A percentile compares a stretch with the other conserved stretches of the same genome.
Conservation (phyloP, 208 protist species). For the Wallacemonas sp. region DNA sequence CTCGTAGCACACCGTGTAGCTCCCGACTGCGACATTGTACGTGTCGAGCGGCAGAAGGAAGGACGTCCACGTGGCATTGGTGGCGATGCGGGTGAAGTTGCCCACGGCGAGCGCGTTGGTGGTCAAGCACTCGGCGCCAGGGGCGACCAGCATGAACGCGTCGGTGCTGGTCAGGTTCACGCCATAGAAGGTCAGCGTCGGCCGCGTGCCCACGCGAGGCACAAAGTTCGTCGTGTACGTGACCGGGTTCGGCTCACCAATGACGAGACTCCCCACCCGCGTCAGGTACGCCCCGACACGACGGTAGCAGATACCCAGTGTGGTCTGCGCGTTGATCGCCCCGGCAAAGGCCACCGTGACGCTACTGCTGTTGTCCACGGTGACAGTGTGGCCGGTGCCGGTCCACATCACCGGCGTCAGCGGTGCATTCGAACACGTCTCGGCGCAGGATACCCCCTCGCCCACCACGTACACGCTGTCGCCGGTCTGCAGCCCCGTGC, state of each 20-base stretch:
- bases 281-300: conserved; percentile 54
- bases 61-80: conserved; percentile 24
- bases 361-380: conserved; percentile 43
- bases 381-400: conserved; percentile 38
- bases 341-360: conserved; percentile 46
- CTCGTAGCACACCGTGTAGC: conserved; percentile 83
- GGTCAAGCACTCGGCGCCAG: conserved; percentile 43
- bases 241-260: conserved; percentile 69
- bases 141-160: conserved; percentile 59
- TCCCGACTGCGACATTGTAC: conserved; percentile 24
- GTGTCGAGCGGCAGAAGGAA: conserved; percentile 56
- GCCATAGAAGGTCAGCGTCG: conserved; percentile 76
- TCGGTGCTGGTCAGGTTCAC: conserved; percentile 50
- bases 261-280: conserved; percentile 45
- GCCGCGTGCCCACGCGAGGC: conserved; percentile 77
- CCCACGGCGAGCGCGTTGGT: conserved; percentile 53
- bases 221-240: conserved; percentile 72
- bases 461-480: conserved; percentile 74
- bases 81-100: conserved; percentile 32
- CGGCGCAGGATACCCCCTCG: conserved; percentile 48
- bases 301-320: conserved; percentile 82
- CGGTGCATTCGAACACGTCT: conserved; percentile 57
- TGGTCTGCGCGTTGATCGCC: conserved; percentile 37
- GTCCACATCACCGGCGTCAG: conserved; percentile 53
- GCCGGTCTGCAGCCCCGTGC: conserved; percentile 37